A percentile compares a stretch with the other conserved stretches of the same genome.
Conservation (phyloP, 306 rosid species). For the Prunus kanzakura region DNA sequence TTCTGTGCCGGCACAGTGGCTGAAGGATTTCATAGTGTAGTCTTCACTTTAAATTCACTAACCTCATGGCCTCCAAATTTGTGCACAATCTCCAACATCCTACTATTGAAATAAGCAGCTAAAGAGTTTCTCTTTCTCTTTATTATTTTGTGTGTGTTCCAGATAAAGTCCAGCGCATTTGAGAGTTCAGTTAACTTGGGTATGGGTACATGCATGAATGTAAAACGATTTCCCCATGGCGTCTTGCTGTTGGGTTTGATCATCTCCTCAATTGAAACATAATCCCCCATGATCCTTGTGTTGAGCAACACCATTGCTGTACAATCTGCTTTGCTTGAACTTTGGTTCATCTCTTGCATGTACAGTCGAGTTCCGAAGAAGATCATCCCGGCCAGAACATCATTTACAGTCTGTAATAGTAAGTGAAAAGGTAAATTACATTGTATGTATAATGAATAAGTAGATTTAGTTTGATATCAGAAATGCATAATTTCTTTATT, state of each 20-base stretch:
- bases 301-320: slow-evolving; percentile 52
- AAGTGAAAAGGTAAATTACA: too few relatives aligned
- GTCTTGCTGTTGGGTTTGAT: slow-evolving; percentile 11
- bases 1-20: too few relatives aligned
- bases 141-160: slow-evolving; percentile 36
- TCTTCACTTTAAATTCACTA: neutral
- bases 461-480: too few relatives aligned
- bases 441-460: too few relatives aligned
- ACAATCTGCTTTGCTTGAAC: slow-evolving; percentile 38
- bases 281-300: slow-evolving; percentile 46
- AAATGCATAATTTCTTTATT: too few relatives aligned
- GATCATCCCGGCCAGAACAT: slow-evolving; percentile 46
- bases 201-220: slow-evolving; percentile 49
- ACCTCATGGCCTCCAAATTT: slow-evolving; percentile 52
- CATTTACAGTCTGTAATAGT: slow-evolving; percentile 41
- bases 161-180: slow-evolving; percentile 38
- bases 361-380: slow-evolving; percentile 45
- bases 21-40: too few relatives aligned
- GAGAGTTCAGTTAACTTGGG: slow-evolving; percentile 31
- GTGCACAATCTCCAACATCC: slow-evolving; percentile 37
- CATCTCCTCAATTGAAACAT: slow-evolving; percentile 50
- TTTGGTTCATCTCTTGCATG: slow-evolving; percentile 35
- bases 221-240: slow-evolving; percentile 48
- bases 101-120: slow-evolving; percentile 29
- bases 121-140: slow-evolving; percentile 45